Base-by-base conservation (phyloP, 1,284 basidiomycete genomes). In the Sanguinoderma infundibulare region DNA sequence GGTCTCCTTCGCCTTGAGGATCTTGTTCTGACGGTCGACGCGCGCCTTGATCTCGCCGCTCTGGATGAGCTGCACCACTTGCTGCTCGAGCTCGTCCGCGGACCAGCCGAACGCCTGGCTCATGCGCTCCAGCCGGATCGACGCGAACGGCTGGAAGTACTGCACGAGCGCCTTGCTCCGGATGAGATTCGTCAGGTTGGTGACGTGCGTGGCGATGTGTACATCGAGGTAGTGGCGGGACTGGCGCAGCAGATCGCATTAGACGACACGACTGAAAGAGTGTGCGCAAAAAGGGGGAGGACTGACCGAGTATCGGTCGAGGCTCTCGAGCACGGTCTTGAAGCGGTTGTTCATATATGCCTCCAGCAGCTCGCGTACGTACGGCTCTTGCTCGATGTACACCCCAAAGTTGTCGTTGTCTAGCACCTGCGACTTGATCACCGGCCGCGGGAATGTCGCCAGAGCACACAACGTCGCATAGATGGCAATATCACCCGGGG, bases 331-430 rank as follows among this genome's bases (percentile, higher is more conserved):
- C 8, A 91, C 90, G 5, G 78, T 83, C 72, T 90, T 91, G 80
- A 96, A 96, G 67, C 90, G 87, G 71, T 90, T 94, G 60, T 81
- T 80, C 80, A 92, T 87, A 75, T 94, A 96, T 3, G 90, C 85
- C 61, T 91, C 91, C 39, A 95, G 80, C 39, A 96, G 83, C 60
- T 95, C 94, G 34, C 92, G 85, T 46, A 94, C 77, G 68, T 94
- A 93, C 0, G 92, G 89, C 72, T 95, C 94, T 67, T 92, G 87
- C 69, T 96, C 95, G 54, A 96, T 86, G 72, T 93, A 94, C 34
- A 85, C 80, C 1, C 86, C 82, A 67, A 95, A 92, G 4, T 80
- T 79, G 2, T 87, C 78, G 68, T 89, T 93, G 60, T 89, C 89
- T 28, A 94, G 74, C 12, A 95, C 78, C 68, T 85, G 83, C 0